Evolutionary conservation across 441 rosid genomes (phyloP), one percentile per base, ranked within the genome.

Genomic region (Isatis lusitanica): DNA sequence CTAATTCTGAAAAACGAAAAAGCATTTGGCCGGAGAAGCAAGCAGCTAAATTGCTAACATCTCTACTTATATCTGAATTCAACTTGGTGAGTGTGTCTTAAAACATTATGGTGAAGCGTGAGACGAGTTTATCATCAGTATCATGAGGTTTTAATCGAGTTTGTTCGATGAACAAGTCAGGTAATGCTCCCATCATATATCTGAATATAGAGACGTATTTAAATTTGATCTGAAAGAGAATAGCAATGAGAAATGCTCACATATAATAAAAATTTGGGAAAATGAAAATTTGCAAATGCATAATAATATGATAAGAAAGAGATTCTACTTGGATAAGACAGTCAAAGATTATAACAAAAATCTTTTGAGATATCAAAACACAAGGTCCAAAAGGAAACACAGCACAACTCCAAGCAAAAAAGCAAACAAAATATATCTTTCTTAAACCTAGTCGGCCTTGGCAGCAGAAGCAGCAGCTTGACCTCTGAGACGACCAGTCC

Each of bases 401-500:
- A 56, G 4, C 71, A 70, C 15, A 42, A 36, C 40, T 36, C 44
- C 58, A 70, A 44, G 21, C 44, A 16, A 3, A 6, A 6, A 62
- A 16, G 7, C 55, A 51, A 40, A 12, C 31, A 18, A n/a, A 39
- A 18, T 3, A 7, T 1, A 66, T 38, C 9, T 8, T 7, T 2
- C 9, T 46, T 60, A 81, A 73, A 82, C 81, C 83, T 90, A 83
- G 17, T 91, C 97, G 0, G 94, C 81, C 85, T 91, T 91, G 44
- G 95, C 59, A 30, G 93, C 95, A 11, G 90, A 78, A 5, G 93
- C 97, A 11, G 97, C 94, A 35, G 94, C 95, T 78, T 91, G 93
- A 18, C 97, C 97, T 59, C 93, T 84, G 60, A 86, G 95, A 65
- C 97, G 88, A 83, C 97, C 95, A 44, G 97, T 91, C 62, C 95